Evolutionary conservation across 1,284 basidiomycete species (phyloP).

Genomic region (Sphagnurus paluster): DNA sequence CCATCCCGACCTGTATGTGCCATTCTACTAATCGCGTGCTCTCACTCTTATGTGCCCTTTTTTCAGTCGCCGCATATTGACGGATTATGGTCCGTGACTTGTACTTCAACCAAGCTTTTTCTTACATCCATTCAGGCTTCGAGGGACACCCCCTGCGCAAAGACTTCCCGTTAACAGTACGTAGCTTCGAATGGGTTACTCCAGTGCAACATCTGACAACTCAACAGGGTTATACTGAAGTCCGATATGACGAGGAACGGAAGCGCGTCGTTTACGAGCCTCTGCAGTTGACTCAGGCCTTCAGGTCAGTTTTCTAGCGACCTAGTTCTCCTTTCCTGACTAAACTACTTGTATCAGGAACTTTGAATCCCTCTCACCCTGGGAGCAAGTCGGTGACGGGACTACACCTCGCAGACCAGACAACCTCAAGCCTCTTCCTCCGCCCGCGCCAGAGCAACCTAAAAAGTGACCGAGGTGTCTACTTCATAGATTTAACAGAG

Average conservation of each 20-base stretch:
- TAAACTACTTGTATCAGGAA: slow-evolving; percentile 55
- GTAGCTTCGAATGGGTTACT: slow-evolving; percentile 23
- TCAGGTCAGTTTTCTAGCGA: slow-evolving; percentile 61
- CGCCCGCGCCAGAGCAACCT: slow-evolving; percentile 61
- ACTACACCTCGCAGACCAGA: slow-evolving; percentile 68
- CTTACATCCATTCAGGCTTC: slow-evolving; percentile 61
- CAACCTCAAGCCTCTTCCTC: slow-evolving; percentile 71
- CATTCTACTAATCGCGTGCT: not conserved
- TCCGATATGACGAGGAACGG: slow-evolving; percentile 97
- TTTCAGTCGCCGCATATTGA: slow-evolving; percentile 90
- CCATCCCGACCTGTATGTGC: slow-evolving; percentile 90
- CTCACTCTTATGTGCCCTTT: slow-evolving; percentile 12
- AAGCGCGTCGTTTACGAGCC: slow-evolving; percentile 99
- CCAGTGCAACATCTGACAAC: slow-evolving; percentile 3
- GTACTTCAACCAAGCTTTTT: slow-evolving; percentile 2
- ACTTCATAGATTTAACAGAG: not conserved
- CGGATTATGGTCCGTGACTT: slow-evolving; percentile 86
- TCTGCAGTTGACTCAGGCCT: slow-evolving; percentile 96
- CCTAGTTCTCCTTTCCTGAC: slow-evolving; percentile 6
- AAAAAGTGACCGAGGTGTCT: slow-evolving; percentile 55
- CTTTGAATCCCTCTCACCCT: slow-evolving; percentile 92
- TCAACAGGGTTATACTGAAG: slow-evolving; percentile 88
- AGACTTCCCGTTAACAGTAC: slow-evolving; percentile 94
- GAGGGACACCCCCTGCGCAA: slow-evolving; percentile 98
- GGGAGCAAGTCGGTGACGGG: slow-evolving; percentile 96